Base-by-base conservation (phyloP, 257 asterid species). In the Lycium ferocissimum region DNA sequence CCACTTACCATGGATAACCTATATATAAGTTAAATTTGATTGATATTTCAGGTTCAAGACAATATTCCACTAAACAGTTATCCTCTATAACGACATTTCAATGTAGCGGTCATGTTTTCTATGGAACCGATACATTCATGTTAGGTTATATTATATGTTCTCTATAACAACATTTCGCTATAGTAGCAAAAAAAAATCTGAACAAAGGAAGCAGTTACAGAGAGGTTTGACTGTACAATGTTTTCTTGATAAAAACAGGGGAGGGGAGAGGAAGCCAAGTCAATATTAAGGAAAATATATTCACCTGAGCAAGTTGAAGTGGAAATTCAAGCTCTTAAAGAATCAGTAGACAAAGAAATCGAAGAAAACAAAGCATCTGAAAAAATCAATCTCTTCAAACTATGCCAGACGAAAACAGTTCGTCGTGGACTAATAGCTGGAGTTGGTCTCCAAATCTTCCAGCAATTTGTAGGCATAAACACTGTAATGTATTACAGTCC, bases 381-480 rank as follows among this genome's bases (percentile, higher is more conserved):
- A 61, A 85, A 84, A 63, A 65, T 87, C 84, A 88, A 71, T 80
- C 35, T 85, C 6, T 17, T 84, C 51, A 88, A 87, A 84, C 83
- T 89, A 61, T 15, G 85, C 35, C 59, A 83, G 59, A 85, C 89
- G 14, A 90, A 10, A 4, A 72, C 90, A 33, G 87, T 87, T 14
- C 63, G 92, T 66, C 85, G 90, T 54, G 90, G 90, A 63, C 90
- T 91, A 26, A 15, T 86, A 13, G 94, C 93, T 11, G 90, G 93
- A 2, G 89, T 89, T 8, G 91, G 90, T 18, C 92, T 90, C 2
- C 91, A 85, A 62, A 57, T 86, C 5, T 88, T 88, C 86, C 92
- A 88, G 80, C 91, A 90, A 78, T 90, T 90, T 73, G 92, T 90
- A 1, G 91, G 90, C 51, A 90, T 90, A 75, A 88, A 90, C 86